Base-by-base conservation (phyloP, 2,329 filamentous ascomycete genomes). In the Tolypocladium tropicale region DNA sequence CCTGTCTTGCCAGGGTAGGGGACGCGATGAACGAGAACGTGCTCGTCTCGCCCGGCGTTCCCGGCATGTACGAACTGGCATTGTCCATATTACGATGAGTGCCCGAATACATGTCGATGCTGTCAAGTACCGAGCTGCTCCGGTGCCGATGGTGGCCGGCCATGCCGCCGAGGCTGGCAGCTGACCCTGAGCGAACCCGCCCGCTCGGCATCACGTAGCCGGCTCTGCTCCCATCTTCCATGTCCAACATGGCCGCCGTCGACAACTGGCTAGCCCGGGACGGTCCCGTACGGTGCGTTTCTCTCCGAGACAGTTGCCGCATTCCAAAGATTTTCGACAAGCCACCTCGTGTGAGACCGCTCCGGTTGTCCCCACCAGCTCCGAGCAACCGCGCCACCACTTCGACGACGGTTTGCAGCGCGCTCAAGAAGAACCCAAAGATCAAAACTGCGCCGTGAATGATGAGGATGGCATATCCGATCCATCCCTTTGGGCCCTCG, bases 341-440 rank as follows among this genome's bases (percentile, higher is more conserved):
- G 10, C 91, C 93, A 65, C 94, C 93, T 68, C 90, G 78, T 53
- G 85, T 83, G 60, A 88, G 83, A 41, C 86, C 86, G 53, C 79
- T 80, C 41, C 79, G 76, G 61, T 87, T 83, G 62, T 93, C 88
- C 25, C 86, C 87, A 52, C 91, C 94, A 34, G 89, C 92, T 39
- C 93, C 93, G 30, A 88, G 81, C 65, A 94, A 77, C 54, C 93
- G 83, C 30, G 92, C 91, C 53, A 86, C 77, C 10, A 99, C 90
- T 70, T 99, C 94, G 43, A 96, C 81, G 46, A 96, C 79, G 0
- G 93, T 96, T 68, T 96, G 91, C 7, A 96, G 69, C 1, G 94
- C 88, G 67, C 96, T 96, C 55, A 99, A 76, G 69, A 96, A 89
- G 74, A 97, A 99, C 2, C 90, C 93, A 64, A 97, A 89, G 3